Evolutionary conservation across 140 eudicot species (phyloP), one percentile per base, ranked within the genome.

Genomic region (Erigeron philadelphicus): DNA sequence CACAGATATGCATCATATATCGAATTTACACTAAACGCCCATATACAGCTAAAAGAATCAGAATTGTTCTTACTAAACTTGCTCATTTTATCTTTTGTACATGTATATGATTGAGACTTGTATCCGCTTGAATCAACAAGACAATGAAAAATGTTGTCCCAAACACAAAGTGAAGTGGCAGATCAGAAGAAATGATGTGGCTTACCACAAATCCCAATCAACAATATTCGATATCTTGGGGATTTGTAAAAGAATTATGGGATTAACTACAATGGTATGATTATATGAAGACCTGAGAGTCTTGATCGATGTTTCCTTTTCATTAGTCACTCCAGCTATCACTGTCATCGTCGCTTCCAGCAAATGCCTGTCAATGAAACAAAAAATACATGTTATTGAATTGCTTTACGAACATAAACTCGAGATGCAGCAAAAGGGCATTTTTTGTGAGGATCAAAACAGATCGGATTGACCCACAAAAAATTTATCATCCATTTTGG

Each of bases 291-390:
- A 46, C 57, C 18, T 3, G 58, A 21, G 58, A 65, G 47, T 35
- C 45, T 11, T 19, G 25, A 18, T 48, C 48, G 10, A 68, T 41
- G 57, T 44, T 18, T 68, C 70, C 4, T 69, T 47, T 65, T 77
- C 70, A 72, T 8, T 84, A 77, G 65, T 88, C 94, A 66, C 94
- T 88, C 96, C 96, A 88, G 72, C 73, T 76, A 75, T 79, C 95
- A 23, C 79, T 71, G 40, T 82, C 87, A 71, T 88, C 93, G 23
- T 88, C 96, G 31, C 94, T 88, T 79, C 86, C 90, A 71, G 85
- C 95, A 48, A 82, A 78, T 21, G 90, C 88, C 96, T 89, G 76
- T 23, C 9, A 61, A 47, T 75, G 35, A 57, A 64, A 67, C 35
- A 57, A 4, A 49, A 35, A 21, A 50, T 42, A 44, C 67, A 42